Percentiles rank a stretch among this genome's conserved stretches.
These are phyloP conservation scores for Heracleum sosnowskyi DNA, from an alignment of 129 eudicot species.

Conservation along the genomic window DNA sequence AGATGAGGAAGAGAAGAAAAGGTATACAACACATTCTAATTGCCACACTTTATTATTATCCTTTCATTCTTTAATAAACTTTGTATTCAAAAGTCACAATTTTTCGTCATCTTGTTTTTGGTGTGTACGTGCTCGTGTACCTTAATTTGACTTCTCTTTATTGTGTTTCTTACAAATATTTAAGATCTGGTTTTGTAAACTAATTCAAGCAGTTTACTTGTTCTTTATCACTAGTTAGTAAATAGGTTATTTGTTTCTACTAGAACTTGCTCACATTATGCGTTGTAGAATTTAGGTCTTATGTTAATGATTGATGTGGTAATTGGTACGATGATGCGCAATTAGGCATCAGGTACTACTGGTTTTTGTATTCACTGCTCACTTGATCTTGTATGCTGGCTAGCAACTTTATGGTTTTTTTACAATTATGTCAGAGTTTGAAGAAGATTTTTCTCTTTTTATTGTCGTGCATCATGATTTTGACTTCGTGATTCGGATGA, in stretches of 20 bases:
- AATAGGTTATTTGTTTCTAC: not conserved
- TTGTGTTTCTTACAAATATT: not conserved
- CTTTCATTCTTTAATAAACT: not conserved
- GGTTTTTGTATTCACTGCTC: not conserved
- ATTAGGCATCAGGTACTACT: not conserved
- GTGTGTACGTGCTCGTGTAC: not conserved
- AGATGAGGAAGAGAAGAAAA: conserved; percentile 86
- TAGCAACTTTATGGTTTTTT: not conserved
- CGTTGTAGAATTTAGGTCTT: not conserved
- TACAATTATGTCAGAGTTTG: not conserved
- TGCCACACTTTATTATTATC: conserved; percentile 9
- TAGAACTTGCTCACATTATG: not conserved
- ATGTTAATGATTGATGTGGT: not conserved
- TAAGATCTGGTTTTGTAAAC: not conserved
- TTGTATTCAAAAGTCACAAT: not conserved
- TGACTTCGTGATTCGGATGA: not conserved
- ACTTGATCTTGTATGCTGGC: not conserved
- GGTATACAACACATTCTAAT: conserved; percentile 33
- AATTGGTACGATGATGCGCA: not conserved
- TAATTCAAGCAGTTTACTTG: not conserved
- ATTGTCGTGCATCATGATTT: not conserved
- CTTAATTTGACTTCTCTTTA: not conserved
- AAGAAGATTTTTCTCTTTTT: not conserved
- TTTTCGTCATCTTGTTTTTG: not conserved
- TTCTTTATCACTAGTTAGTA: not conserved